A percentile compares a stretch with the other conserved stretches of the same genome.
Evolutionary conservation across 345 rosid species (phyloP).

Genomic region (Leavenworthia alabamica): DNA sequence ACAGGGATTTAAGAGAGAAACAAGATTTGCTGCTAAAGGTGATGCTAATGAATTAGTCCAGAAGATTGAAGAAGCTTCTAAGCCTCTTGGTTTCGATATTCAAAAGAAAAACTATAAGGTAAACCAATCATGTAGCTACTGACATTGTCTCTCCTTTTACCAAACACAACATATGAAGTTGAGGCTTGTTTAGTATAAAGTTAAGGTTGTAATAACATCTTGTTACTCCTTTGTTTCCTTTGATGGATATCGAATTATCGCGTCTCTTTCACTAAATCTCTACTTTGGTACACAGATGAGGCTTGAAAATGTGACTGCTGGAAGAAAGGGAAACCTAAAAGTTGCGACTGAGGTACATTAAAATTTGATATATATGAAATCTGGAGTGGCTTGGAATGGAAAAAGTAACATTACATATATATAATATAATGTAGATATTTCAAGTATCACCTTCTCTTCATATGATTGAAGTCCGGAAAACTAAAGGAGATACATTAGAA

Average conservation of each 20-base stretch:
- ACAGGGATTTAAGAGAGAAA: slow-evolving; percentile 86
- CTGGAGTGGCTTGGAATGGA: neutral
- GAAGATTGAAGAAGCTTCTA: slow-evolving; percentile 89
- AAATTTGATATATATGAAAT: neutral
- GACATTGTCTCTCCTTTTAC: no score
- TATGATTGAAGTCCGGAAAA: slow-evolving; percentile 90
- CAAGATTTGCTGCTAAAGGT: slow-evolving; percentile 81
- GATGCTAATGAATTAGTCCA: slow-evolving; percentile 84
- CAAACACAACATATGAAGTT: no score
- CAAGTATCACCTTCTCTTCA: slow-evolving; percentile 97
- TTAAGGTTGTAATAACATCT: no score
- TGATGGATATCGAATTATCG: no score
- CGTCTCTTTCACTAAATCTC: no score
- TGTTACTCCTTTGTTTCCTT: no score
- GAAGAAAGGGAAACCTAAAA: slow-evolving; percentile 93
- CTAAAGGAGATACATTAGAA: slow-evolving; percentile 94
- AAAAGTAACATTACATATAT: neutral
- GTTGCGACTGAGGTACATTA: slow-evolving; percentile 81
- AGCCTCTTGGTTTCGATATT: slow-evolving; percentile 93
- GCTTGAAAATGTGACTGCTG: slow-evolving; percentile 82
- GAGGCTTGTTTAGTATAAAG: no score
- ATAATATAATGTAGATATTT: slow-evolving; percentile 49
- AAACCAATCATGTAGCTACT: no score
- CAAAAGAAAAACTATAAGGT: slow-evolving; percentile 97
- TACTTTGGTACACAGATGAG: slow-evolving; percentile 73